These are phyloP conservation scores for Metarhizium anisopliae DNA, from an alignment of 2,329 filamentous ascomycete genomes.

Conservation along the genomic window DNA sequence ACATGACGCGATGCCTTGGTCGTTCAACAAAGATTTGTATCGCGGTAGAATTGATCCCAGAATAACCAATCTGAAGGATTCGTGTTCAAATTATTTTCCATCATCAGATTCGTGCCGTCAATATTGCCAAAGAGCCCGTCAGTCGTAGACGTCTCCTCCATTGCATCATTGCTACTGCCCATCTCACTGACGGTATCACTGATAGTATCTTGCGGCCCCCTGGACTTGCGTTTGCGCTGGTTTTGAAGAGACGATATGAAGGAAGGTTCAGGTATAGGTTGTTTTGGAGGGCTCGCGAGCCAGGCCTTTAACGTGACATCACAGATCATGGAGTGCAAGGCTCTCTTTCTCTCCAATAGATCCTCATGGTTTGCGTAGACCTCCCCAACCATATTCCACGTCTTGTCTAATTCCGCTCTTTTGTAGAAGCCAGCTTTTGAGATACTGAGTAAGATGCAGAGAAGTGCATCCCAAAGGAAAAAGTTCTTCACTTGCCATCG, in stretches of 20 bases:
- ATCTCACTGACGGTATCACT: no score
- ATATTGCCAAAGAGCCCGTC: neutral
- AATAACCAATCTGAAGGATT: conserved; percentile 16
- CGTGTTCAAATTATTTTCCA: conserved; percentile 9
- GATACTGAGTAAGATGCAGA: conserved; percentile 20
- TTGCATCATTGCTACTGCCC: no score
- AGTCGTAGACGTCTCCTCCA: neutral
- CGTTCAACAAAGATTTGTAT: neutral
- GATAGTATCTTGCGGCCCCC: no score
- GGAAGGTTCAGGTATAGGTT: conserved; percentile 8
- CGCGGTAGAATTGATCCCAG: conserved; percentile 15
- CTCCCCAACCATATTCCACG: conserved; percentile 17
- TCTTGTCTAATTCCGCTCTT: conserved; percentile 7
- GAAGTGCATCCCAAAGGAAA: conserved; percentile 25
- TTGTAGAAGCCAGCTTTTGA: conserved; percentile 14
- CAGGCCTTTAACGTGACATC: conserved; percentile 24
- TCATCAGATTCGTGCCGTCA: neutral
- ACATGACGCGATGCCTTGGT: neutral
- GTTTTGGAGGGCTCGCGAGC: conserved; percentile 12
- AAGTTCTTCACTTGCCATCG: conserved; percentile 24
- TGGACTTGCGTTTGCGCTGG: neutral
- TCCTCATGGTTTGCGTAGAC: conserved; percentile 20
- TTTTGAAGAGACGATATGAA: conserved; percentile 15
- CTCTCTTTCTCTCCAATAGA: conserved; percentile 16
- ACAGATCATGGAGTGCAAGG: conserved; percentile 19